phyloP scores from a whole-genome alignment of 768 basidiomycete species.

The Antrodiella citrinella region DNA sequence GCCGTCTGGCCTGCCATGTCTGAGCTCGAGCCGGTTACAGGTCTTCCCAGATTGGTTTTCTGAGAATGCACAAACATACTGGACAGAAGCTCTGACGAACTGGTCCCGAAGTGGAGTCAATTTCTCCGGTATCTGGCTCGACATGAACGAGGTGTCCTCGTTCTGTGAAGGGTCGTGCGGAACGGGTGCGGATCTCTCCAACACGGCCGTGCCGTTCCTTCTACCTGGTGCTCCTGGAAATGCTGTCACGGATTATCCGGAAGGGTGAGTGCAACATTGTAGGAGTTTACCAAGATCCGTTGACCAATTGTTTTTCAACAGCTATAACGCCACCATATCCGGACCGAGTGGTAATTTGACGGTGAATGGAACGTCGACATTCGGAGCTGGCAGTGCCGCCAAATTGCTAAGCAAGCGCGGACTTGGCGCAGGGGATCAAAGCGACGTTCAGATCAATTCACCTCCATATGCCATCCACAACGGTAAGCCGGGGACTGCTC shows the following conservation, averaged over 20 bases:
- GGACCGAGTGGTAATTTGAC: conserved; percentile 73
- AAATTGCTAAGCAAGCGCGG: conserved; percentile 31
- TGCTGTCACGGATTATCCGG: conserved; percentile 51
- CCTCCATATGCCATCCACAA: conserved; percentile 72
- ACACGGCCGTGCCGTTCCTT: conserved; percentile 44
- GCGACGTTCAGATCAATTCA: conserved; percentile 39
- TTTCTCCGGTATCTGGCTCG: conserved; percentile 62
- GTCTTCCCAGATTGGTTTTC: conserved; percentile 59
- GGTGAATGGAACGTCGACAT: conserved; percentile 57
- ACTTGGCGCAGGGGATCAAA: conserved; percentile 41
- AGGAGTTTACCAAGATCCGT: background rate
- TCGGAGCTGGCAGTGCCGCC: conserved; percentile 21
- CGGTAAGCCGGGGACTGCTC: conserved; percentile 29
- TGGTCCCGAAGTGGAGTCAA: conserved; percentile 46
- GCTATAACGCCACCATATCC: conserved; percentile 53
- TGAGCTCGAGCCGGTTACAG: conserved; percentile 16
- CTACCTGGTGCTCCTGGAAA: conserved; percentile 52
- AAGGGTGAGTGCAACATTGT: conserved; percentile 39
- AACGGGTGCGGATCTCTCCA: conserved; percentile 45
- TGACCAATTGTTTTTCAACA: conserved; percentile 15
- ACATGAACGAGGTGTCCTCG: conserved; percentile 62
- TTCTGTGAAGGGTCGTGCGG: conserved; percentile 62
- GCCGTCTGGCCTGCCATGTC: background rate
- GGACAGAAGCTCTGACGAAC: conserved; percentile 52
- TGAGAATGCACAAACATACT: conserved; percentile 43